Evolutionary conservation across 768 basidiomycete species (phyloP).

Genomic region (Boletus speciosus): DNA sequence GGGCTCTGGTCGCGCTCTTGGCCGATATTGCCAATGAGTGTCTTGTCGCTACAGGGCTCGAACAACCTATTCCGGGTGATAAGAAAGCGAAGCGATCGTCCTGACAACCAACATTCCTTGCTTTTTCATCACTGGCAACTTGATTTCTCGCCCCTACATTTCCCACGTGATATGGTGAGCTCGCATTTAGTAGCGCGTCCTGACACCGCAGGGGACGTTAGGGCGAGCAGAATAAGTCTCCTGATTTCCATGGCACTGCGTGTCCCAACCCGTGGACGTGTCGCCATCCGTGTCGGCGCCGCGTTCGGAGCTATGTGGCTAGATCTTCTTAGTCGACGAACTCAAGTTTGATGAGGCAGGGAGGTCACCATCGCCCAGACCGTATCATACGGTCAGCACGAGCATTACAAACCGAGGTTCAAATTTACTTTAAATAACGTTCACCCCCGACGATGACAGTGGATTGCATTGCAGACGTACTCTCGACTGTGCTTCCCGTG

Average conservation of each 20-base stretch:
- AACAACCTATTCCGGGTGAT: neutral
- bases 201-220: neutral
- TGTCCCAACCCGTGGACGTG: neutral
- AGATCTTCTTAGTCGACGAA: neutral
- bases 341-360: neutral
- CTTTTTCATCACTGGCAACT: neutral
- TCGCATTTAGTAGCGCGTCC: neutral
- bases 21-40: neutral
- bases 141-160: conserved; percentile 1
- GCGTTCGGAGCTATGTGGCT: neutral
- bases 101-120: neutral
- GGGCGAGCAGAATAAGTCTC: neutral
- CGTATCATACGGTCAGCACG: neutral
- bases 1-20: neutral
- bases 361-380: neutral
- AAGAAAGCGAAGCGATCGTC: neutral
- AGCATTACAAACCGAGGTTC: neutral
- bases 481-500: neutral
- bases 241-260: neutral
- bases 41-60: neutral
- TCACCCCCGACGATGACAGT: neutral
- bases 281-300: neutral
- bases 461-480: neutral
- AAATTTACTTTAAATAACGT: no score
- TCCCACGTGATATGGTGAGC: conserved; percentile 2